Percentiles rank a stretch among this genome's conserved stretches.
These are phyloP conservation scores for Alternaria metachromatica DNA, from an alignment of 2,329 filamentous ascomycete species.

Conservation along the genomic window DNA sequence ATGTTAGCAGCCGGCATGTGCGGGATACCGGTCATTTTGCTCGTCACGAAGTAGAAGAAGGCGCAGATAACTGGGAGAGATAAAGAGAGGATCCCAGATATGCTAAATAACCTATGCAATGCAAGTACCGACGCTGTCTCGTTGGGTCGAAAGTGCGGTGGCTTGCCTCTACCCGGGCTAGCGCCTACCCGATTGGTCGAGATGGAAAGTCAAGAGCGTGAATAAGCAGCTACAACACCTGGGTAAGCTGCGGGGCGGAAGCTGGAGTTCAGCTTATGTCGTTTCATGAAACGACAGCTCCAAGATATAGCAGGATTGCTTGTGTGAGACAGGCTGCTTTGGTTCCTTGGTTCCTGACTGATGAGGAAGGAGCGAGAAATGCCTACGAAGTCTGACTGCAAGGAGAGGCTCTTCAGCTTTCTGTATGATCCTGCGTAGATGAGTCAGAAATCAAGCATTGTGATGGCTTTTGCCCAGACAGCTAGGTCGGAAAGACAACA, in stretches of 20 bases:
- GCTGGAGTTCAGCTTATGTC: neutral
- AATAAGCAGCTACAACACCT: conserved; percentile 9
- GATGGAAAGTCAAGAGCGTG: neutral
- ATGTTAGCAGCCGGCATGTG: conserved; percentile 4
- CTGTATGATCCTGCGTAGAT: neutral
- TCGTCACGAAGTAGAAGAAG: neutral
- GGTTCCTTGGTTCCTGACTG: neutral
- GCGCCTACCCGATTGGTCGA: conserved; percentile 5
- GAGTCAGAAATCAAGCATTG: neutral
- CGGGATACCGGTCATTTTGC: conserved; percentile 11
- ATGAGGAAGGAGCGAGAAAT: neutral
- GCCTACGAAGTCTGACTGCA: neutral
- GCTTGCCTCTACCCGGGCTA: conserved; percentile 4
- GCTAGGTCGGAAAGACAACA: neutral
- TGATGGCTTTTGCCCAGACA: neutral
- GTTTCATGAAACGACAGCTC: neutral
- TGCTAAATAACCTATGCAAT: neutral
- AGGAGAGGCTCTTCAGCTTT: neutral
- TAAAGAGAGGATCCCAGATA: neutral
- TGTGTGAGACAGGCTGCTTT: neutral
- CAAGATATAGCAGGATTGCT: neutral
- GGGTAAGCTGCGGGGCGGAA: conserved; percentile 7
- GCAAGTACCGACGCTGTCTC: neutral
- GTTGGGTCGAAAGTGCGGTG: neutral
- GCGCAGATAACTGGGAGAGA: neutral